phyloP scores from a whole-genome alignment of 23 red algal species.

The Gracilaria caudata region DNA sequence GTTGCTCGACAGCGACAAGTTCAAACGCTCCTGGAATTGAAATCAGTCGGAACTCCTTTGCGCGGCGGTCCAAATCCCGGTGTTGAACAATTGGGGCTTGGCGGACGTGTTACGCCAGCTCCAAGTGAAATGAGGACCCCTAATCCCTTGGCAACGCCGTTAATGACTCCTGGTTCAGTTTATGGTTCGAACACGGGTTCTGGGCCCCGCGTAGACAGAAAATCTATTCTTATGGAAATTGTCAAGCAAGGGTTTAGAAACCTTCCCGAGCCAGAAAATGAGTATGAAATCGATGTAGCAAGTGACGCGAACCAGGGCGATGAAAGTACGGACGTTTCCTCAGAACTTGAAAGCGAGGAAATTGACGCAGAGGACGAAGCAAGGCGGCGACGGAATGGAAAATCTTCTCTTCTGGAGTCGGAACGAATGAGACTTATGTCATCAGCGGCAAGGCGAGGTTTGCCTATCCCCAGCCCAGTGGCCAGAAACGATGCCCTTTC shows the following conservation, averaged over 20 bases:
- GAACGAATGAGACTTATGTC: conserved; percentile 39
- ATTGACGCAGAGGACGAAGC: conserved; percentile 59
- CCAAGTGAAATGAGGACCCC: conserved; percentile 17
- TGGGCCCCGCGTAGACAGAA: neutral
- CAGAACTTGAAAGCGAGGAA: conserved; percentile 6
- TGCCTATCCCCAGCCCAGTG: neutral
- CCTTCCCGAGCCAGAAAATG: conserved; percentile 63
- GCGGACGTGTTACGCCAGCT: conserved; percentile 54
- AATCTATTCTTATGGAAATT: conserved; percentile 1
- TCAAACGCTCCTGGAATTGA: conserved; percentile 11
- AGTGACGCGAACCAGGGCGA: neutral
- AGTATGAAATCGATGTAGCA: conserved; percentile 45
- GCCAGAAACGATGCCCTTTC: neutral
- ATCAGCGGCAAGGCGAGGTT: conserved; percentile 8
- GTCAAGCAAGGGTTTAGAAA: conserved; percentile 28
- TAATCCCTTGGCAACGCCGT: conserved; percentile 60
- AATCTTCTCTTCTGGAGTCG: neutral
- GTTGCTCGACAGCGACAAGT: conserved; percentile 42
- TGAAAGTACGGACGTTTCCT: conserved; percentile 11
- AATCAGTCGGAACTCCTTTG: conserved; percentile 49
- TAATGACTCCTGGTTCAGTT: conserved; percentile 35
- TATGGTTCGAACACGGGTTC: neutral
- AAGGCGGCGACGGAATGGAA: neutral
- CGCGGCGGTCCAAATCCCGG: conserved; percentile 37
- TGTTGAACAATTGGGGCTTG: conserved; percentile 32